A percentile compares a stretch with the other conserved stretches of the same genome.
Evolutionary conservation across 352 stramenopile species (phyloP).

Genomic region (Phytophthora nicotianae): DNA sequence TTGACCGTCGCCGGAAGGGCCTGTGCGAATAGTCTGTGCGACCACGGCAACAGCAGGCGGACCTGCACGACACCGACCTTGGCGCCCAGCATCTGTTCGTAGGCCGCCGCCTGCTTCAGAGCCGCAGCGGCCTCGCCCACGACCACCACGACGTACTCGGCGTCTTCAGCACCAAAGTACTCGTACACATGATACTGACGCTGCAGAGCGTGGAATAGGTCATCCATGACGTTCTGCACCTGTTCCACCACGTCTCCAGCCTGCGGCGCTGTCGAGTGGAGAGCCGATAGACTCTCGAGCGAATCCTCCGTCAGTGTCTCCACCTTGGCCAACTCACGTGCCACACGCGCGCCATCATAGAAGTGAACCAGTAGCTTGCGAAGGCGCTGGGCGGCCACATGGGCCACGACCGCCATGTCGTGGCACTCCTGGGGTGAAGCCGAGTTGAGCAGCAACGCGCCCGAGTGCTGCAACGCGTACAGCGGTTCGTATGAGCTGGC

Average conservation of each 20-base stretch:
- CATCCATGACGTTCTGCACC: slow-evolving; percentile 76
- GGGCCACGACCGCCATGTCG: slow-evolving; percentile 76
- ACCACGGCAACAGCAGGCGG: slow-evolving; percentile 75
- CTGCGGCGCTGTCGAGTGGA: slow-evolving; percentile 17
- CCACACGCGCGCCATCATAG: slow-evolving; percentile 77
- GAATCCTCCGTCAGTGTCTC: slow-evolving; percentile 53
- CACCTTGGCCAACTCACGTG: slow-evolving; percentile 65
- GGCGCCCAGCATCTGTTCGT: slow-evolving; percentile 73
- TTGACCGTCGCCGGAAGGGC: slow-evolving; percentile 58
- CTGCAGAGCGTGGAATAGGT: slow-evolving; percentile 73
- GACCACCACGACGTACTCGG: slow-evolving; percentile 74
- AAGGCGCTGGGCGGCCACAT: slow-evolving; percentile 66
- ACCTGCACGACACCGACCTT: slow-evolving; percentile 85
- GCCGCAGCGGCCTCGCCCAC: slow-evolving; percentile 64
- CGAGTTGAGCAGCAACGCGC: slow-evolving; percentile 75
- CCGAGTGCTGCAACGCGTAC: slow-evolving; percentile 73
- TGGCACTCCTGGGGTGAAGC: slow-evolving; percentile 74
- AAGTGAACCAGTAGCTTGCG: slow-evolving; percentile 80
- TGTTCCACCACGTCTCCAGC: slow-evolving; percentile 55
- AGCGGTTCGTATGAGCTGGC: slow-evolving; percentile 66
- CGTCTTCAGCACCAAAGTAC: slow-evolving; percentile 69
- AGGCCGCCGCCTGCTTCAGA: slow-evolving; percentile 64
- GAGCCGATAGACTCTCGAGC: slow-evolving; percentile 51
- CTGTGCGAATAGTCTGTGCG: slow-evolving; percentile 67
- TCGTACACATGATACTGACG: slow-evolving; percentile 86